These are phyloP conservation scores for Pseudopyrenochaeta lycopersici DNA, from an alignment of 2,329 filamentous ascomycete genomes.

Conservation along the genomic window DNA sequence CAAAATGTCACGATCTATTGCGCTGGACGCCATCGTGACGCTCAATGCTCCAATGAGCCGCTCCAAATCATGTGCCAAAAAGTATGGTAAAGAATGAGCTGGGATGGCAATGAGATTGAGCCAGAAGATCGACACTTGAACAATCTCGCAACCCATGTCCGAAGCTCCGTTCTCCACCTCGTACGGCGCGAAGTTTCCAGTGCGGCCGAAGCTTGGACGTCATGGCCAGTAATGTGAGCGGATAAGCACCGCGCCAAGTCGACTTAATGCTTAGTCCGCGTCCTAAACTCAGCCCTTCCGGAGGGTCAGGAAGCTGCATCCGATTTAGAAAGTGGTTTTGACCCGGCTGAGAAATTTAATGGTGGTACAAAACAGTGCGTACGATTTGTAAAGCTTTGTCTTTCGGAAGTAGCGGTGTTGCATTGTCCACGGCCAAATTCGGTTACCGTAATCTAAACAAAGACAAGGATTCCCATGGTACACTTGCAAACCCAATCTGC, in stretches of 20 bases:
- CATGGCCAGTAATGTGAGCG: slow-evolving; percentile 7
- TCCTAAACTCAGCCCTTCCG: not conserved
- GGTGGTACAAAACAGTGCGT: no score
- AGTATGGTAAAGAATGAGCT: not conserved
- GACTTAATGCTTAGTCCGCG: slow-evolving; percentile 8
- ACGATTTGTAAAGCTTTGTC: no score
- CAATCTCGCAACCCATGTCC: slow-evolving; percentile 1
- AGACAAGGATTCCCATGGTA: not conserved
- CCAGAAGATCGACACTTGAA: not conserved
- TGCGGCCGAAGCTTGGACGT: slow-evolving; percentile 15
- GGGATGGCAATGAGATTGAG: not conserved
- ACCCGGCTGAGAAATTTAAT: no score
- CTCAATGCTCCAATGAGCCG: not conserved
- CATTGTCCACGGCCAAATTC: no score
- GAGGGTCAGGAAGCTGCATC: not conserved
- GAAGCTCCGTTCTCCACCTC: slow-evolving; percentile 19
- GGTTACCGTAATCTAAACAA: no score
- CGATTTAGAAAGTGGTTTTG: no score
- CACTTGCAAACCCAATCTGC: not conserved
- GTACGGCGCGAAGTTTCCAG: not conserved
- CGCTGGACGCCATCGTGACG: slow-evolving; percentile 19
- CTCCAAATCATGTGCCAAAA: not conserved
- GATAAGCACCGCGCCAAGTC: slow-evolving; percentile 7
- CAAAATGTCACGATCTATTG: slow-evolving; percentile 9
- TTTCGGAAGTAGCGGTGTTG: no score